Evolutionary conservation across 73 alveolate genomes (phyloP).

Genomic region (Paramecium caudatum): DNA sequence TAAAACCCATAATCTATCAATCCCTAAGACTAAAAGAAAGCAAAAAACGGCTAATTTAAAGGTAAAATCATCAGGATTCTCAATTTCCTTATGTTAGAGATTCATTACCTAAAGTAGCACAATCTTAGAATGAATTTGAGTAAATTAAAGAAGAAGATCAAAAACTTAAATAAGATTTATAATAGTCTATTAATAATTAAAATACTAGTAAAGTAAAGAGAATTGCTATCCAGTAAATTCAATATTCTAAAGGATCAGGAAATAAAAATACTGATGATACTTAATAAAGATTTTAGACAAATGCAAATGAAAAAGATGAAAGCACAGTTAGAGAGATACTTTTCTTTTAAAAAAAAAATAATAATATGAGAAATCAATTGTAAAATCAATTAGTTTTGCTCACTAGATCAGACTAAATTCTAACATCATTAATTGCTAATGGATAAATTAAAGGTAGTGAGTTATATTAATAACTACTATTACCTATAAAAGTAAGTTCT

Average conservation of each 20-base stretch:
- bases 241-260: too few relatives aligned
- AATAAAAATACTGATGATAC: background rate
- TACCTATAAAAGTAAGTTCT: conserved; percentile 3
- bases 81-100: conserved; percentile 3
- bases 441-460: conserved; percentile 20
- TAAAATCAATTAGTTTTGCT: background rate
- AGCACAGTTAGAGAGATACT: background rate
- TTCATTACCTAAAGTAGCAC: background rate
- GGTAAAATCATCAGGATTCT: background rate
- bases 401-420: conserved; percentile 5
- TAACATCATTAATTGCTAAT: background rate
- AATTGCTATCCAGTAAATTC: too few relatives aligned
- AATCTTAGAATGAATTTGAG: too few relatives aligned
- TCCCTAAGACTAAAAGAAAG: background rate
- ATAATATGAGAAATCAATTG: background rate
- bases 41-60: background rate
- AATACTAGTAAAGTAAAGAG: too few relatives aligned
- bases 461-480: conserved; percentile 19
- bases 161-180: too few relatives aligned
- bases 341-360: background rate
- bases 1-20: background rate
- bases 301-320: conserved; percentile 22
- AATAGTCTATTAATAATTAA: too few relatives aligned
- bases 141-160: too few relatives aligned
- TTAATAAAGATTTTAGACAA: too few relatives aligned